Evolutionary conservation across 345 rosid species (phyloP).

Genomic region (Boechera stricta): DNA sequence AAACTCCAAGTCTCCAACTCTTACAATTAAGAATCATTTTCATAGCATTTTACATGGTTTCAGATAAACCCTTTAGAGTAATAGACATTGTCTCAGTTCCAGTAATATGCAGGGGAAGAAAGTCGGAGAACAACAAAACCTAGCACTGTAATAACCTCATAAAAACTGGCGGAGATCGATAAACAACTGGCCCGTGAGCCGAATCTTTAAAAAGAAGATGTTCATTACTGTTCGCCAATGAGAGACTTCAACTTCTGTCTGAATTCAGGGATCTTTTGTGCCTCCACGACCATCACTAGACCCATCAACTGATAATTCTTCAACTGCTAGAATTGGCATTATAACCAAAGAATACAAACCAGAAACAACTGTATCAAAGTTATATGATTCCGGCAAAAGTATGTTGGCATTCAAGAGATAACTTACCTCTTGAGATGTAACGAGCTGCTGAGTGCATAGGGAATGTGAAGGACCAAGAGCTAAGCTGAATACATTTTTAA

Average conservation of each 20-base stretch:
- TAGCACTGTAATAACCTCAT: not conserved
- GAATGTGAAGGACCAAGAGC: slow-evolving; percentile 77
- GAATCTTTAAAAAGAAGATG: not conserved
- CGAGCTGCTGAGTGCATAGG: slow-evolving; percentile 55
- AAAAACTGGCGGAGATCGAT: slow-evolving; percentile 17
- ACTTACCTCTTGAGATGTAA: slow-evolving; percentile 68
- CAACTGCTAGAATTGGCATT: slow-evolving; percentile 54
- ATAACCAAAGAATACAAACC: not conserved
- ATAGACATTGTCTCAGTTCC: not conserved
- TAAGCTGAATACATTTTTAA: slow-evolving; percentile 57
- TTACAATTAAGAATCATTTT: not conserved
- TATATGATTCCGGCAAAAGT: not conserved
- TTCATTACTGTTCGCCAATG: slow-evolving; percentile 48
- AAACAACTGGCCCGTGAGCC: not conserved
- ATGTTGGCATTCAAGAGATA: slow-evolving; percentile 15
- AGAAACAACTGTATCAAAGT: not conserved
- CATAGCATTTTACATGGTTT: not conserved
- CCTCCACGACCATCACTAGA: slow-evolving; percentile 71
- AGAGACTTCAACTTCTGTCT: slow-evolving; percentile 61
- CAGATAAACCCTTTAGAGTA: not conserved
- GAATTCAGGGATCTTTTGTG: slow-evolving; percentile 57
- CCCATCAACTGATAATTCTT: slow-evolving; percentile 66
- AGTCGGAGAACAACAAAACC: not conserved
- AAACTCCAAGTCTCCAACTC: not conserved
- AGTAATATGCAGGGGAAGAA: not conserved